Evolutionary conservation across 2,329 filamentous ascomycete genomes (phyloP).

Genomic region (Exserohilum turcica): DNA sequence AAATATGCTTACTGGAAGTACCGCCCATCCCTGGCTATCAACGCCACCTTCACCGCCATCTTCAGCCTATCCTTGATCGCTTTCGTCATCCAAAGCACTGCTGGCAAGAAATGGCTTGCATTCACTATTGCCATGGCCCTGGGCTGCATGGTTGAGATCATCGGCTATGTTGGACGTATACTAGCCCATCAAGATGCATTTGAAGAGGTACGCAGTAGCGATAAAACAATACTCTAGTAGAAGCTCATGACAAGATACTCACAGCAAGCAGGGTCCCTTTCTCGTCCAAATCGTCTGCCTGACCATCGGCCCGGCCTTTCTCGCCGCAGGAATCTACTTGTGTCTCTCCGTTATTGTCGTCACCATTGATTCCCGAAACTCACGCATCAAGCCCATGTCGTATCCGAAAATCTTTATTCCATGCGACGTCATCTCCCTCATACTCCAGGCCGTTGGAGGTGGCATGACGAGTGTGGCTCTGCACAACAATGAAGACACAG

Average conservation of each 20-base stretch:
- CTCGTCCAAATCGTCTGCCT: conserved; percentile 71
- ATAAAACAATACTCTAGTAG: background rate
- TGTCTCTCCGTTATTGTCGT: conserved; percentile 57
- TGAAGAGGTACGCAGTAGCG: conserved; percentile 38
- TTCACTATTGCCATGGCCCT: conserved; percentile 58
- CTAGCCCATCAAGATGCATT: conserved; percentile 64
- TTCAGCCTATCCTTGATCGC: conserved; percentile 50
- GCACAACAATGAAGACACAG: conserved; percentile 38
- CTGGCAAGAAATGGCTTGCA: conserved; percentile 47
- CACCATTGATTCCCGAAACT: conserved; percentile 48
- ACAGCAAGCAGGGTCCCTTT: conserved; percentile 56
- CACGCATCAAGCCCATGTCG: conserved; percentile 51
- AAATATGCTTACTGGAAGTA: conserved; percentile 52
- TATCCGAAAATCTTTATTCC: conserved; percentile 59
- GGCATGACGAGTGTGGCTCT: conserved; percentile 48
- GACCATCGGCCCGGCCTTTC: conserved; percentile 60
- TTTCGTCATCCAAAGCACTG: conserved; percentile 46
- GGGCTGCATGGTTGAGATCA: conserved; percentile 63
- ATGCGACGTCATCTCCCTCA: conserved; percentile 54
- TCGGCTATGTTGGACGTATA: conserved; percentile 67
- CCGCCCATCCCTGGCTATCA: conserved; percentile 50
- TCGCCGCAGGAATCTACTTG: conserved; percentile 69
- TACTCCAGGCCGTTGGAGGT: conserved; percentile 53
- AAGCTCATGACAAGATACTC: background rate
- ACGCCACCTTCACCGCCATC: conserved; percentile 50